Evolutionary conservation across 1,284 basidiomycete species (phyloP).

Genomic region (Boletus sp.): DNA sequence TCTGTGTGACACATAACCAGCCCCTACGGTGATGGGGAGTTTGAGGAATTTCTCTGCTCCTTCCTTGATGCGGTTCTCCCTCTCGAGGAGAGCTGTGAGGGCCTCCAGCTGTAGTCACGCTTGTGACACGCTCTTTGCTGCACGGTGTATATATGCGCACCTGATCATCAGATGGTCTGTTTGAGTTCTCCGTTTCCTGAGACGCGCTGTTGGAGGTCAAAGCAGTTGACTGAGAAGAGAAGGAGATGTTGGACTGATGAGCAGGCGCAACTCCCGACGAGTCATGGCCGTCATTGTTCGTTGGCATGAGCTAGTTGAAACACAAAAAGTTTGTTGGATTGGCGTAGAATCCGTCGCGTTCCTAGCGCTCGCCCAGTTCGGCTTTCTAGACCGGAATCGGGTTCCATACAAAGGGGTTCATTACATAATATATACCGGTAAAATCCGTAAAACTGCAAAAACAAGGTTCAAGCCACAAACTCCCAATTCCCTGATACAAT

Average conservation of each 20-base stretch:
- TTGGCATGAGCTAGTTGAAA: conserved; percentile 24
- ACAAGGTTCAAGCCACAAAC: conserved; percentile 37
- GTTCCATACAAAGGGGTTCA: background rate
- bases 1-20: background rate
- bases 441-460: conserved; percentile 32
- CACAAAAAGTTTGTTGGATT: background rate
- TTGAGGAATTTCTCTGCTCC: conserved; percentile 82
- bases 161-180: conserved; percentile 31
- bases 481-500: background rate
- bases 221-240: conserved; percentile 34
- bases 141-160: conserved; percentile 19
- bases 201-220: conserved; percentile 25
- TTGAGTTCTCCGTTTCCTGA: conserved; percentile 25
- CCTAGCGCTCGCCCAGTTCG: too few relatives aligned
- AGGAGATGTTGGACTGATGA: conserved; percentile 29
- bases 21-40: conserved; percentile 58
- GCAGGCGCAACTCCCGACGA: conserved; percentile 15
- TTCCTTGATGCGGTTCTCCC: conserved; percentile 78
- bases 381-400: background rate
- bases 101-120: conserved; percentile 53
- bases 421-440: conserved; percentile 20
- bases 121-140: conserved; percentile 3
- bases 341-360: background rate
- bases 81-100: conserved; percentile 64
- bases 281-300: conserved; percentile 32